Evolutionary conservation across 73 alveolate genomes (phyloP).

Genomic region (Breviolum minutum): DNA sequence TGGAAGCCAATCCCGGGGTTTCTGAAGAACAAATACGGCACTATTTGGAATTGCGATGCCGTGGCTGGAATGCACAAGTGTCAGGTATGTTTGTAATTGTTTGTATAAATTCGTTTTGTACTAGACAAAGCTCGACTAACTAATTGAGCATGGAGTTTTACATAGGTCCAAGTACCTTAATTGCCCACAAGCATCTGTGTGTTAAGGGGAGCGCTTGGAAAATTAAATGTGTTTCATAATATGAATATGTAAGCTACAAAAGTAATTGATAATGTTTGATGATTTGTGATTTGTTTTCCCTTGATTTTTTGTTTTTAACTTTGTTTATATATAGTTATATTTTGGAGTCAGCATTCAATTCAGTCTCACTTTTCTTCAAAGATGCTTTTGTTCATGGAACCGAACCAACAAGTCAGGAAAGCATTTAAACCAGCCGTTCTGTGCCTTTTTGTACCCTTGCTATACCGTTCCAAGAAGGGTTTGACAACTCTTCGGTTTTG

Average conservation of each 20-base stretch:
- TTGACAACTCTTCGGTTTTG: neutral
- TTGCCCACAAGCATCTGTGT: too few species aligned
- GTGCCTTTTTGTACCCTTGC: conserved; percentile 33
- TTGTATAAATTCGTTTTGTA: too few species aligned
- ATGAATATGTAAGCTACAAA: too few species aligned
- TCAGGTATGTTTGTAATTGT: too few species aligned
- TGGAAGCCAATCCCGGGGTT: conserved; percentile 29
- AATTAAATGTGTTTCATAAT: too few species aligned
- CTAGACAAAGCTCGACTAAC: too few species aligned
- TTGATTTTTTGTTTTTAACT: neutral
- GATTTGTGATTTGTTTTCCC: neutral
- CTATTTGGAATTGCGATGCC: neutral
- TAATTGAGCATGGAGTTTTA: too few species aligned
- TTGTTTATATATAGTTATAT: neutral
- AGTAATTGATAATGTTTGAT: neutral
- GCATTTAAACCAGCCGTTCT: conserved; percentile 24
- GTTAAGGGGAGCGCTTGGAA: too few species aligned
- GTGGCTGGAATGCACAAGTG: neutral
- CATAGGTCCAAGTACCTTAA: too few species aligned
- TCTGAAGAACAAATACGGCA: conserved; percentile 30
- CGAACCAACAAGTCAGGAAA: neutral
- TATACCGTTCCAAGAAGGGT: conserved; percentile 52
- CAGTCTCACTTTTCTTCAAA: too few species aligned
- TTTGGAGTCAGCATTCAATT: too few species aligned
- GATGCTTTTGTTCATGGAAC: neutral